Base-by-base conservation (phyloP, 345 rosid species). In the Eucalyptus urophylla region DNA sequence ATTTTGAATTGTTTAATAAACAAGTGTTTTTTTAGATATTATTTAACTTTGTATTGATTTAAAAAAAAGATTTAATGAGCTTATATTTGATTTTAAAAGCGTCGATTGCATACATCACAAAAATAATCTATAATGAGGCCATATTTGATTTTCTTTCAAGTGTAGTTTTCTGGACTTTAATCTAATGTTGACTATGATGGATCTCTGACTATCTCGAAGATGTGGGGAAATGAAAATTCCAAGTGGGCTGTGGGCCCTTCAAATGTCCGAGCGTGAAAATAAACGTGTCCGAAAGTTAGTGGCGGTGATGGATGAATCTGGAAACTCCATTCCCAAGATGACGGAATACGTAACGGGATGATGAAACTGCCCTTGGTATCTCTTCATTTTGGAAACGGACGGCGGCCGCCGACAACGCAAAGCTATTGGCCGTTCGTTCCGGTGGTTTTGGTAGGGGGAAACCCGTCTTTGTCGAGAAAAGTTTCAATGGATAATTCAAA, bases 41-140 rank as follows among this genome's bases (percentile, higher is more conserved):
- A 65, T 53, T 19, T 53, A 53, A 53, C 58, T 21, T 53, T 53
- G 8, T 53, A 53, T 53, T 53, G 11, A 29, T 62, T 62, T 29
- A 6, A 62, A 27, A 60, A 60, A 29, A 53, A 53, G 0, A 62
- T 62, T 62, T 62, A 62, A 65, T 1, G 10, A n/a, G 19, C 1
- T 7, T 16, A 65, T 65, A 14, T 65, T 65, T 31, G 2, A 65
- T 65, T 65, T 65, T 65, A 3, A 33, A 37, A 72, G 14, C 3
- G 3, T 72, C 2, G 27, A 19, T 21, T 37, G 14, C 0, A 0
- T 11, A 21, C 3, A 1, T 21, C 27, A 21, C 8, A 24, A 76
- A 11, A 40, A 19, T 2, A 76, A 76, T 37, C 8, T 21, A 72
- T 33, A 69, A 69, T 0, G 19, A 53, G 58, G 58, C 58, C 11